Evolutionary conservation across 1,284 basidiomycete genomes (phyloP).

Genomic region (Tilletia horrida): DNA sequence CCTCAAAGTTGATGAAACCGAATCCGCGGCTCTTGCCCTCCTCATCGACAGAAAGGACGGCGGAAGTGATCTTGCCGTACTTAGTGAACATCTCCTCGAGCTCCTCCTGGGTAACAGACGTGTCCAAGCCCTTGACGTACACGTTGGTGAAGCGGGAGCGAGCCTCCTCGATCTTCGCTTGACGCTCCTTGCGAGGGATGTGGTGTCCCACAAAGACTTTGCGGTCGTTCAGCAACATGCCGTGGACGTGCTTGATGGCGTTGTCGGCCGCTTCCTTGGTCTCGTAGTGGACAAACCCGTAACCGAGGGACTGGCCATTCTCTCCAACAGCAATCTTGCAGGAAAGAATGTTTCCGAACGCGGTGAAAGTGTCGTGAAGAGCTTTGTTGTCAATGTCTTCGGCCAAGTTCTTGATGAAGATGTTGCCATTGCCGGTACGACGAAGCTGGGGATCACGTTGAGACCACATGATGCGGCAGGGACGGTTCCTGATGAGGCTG

Average conservation of each 20-base stretch:
- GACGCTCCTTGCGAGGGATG: constrained; percentile 84
- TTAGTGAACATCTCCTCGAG: constrained; percentile 77
- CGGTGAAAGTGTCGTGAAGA: constrained; percentile 98
- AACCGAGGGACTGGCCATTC: constrained; percentile 57
- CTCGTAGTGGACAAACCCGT: constrained; percentile 99
- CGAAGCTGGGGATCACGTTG: constrained; percentile 98
- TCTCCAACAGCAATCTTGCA: constrained; percentile 83
- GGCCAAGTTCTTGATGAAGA: constrained; percentile 99
- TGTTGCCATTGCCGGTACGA: constrained; percentile 99
- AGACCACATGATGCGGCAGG: constrained; percentile 99
- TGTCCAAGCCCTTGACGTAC: constrained; percentile 94
- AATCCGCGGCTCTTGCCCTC: constrained; percentile 88
- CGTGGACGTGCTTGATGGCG: constrained; percentile 95
- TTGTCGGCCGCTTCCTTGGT: constrained; percentile 88
- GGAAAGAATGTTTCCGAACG: constrained; percentile 96
- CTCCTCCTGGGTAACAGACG: constrained; percentile 78
- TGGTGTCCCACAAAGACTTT: constrained; percentile 93
- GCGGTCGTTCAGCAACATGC: constrained; percentile 92
- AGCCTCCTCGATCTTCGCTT: constrained; percentile 90
- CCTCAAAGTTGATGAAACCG: constrained; percentile 95
- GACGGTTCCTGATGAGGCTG: constrained; percentile 94
- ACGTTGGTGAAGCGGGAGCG: constrained; percentile 96
- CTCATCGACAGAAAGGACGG: constrained; percentile 71
- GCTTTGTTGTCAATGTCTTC: constrained; percentile 99
- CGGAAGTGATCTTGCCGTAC: constrained; percentile 85